Conservation (phyloP, 495 filamentous ascomycete species). For the Aspergillus funiculosus region DNA sequence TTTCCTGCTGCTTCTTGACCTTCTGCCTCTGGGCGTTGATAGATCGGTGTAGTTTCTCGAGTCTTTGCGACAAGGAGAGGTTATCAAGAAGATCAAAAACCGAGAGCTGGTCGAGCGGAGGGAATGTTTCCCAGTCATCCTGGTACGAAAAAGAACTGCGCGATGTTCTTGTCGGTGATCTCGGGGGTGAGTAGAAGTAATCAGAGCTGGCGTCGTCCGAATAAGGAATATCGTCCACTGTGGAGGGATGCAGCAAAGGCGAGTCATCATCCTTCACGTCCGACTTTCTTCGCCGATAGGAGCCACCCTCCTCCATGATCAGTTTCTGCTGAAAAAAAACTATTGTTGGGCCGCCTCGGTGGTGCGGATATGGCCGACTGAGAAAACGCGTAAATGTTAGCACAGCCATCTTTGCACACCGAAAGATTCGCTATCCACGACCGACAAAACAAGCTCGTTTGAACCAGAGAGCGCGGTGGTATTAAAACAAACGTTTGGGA, state of each 20-base stretch:
- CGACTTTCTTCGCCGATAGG: slow-evolving; percentile 25
- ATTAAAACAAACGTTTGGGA: neutral
- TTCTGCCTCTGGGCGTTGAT: slow-evolving; percentile 77
- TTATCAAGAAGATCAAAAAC: slow-evolving; percentile 93
- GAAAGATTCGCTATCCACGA: neutral
- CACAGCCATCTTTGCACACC: slow-evolving; percentile 32
- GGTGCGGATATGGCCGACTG: slow-evolving; percentile 37
- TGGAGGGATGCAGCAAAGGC: slow-evolving; percentile 23
- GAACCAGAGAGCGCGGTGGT: neutral
- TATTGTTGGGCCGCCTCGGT: slow-evolving; percentile 38
- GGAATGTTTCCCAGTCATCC: slow-evolving; percentile 83
- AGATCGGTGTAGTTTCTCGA: slow-evolving; percentile 80
- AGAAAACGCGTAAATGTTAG: slow-evolving; percentile 43
- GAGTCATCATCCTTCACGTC: slow-evolving; percentile 24
- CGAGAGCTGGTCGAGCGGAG: slow-evolving; percentile 85
- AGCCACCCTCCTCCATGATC: slow-evolving; percentile 34
- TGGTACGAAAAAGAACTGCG: slow-evolving; percentile 76
- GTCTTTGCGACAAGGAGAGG: slow-evolving; percentile 76
- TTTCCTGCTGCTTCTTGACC: slow-evolving; percentile 75
- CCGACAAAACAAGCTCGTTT: neutral
- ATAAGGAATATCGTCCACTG: slow-evolving; percentile 24
- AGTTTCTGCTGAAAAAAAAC: slow-evolving; percentile 43
- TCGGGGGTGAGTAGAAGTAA: slow-evolving; percentile 32
- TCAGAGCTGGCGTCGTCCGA: slow-evolving; percentile 24
- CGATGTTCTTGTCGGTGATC: slow-evolving; percentile 47